These are phyloP conservation scores for Tricholoma bakamatsutake DNA, from an alignment of 768 basidiomycete genomes.

Conservation along the genomic window DNA sequence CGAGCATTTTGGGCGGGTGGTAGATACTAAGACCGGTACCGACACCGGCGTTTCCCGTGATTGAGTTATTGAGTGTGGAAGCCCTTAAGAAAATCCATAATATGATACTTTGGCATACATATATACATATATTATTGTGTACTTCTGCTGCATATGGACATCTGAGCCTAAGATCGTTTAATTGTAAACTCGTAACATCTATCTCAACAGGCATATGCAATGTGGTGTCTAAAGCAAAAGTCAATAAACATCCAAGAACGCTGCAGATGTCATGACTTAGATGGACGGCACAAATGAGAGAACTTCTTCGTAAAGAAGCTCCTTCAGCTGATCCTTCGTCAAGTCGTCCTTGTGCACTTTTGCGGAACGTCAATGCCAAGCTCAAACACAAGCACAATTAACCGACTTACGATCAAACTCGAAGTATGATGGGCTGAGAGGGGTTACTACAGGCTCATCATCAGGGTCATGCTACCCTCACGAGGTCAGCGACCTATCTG, in stretches of 20 bases:
- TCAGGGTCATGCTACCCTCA: conserved; percentile 69
- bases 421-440: conserved; percentile 82
- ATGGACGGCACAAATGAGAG: conserved; percentile 66
- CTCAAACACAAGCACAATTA: background rate
- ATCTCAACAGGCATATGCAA: conserved; percentile 3
- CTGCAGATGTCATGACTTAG: conserved; percentile 21
- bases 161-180: background rate
- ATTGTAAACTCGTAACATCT: conserved; percentile 8
- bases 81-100: background rate
- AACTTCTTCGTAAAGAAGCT: conserved; percentile 81
- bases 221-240: conserved; percentile 6
- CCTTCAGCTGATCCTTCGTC: conserved; percentile 74
- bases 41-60: background rate
- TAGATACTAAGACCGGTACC: conserved; percentile 31
- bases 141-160: background rate
- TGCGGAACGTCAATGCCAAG: conserved; percentile 3
- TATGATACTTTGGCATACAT: background rate
- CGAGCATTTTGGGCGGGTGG: conserved; percentile 52
- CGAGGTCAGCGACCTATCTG: conserved; percentile 30
- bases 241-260: conserved; percentile 9
- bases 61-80: background rate
- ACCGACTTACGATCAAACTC: conserved; percentile 72
- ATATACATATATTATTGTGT: background rate
- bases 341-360: conserved; percentile 69
- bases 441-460: conserved; percentile 80